These are phyloP conservation scores for Fusarium anthophilum DNA, from an alignment of 2,329 filamentous ascomycete species.

Conservation along the genomic window DNA sequence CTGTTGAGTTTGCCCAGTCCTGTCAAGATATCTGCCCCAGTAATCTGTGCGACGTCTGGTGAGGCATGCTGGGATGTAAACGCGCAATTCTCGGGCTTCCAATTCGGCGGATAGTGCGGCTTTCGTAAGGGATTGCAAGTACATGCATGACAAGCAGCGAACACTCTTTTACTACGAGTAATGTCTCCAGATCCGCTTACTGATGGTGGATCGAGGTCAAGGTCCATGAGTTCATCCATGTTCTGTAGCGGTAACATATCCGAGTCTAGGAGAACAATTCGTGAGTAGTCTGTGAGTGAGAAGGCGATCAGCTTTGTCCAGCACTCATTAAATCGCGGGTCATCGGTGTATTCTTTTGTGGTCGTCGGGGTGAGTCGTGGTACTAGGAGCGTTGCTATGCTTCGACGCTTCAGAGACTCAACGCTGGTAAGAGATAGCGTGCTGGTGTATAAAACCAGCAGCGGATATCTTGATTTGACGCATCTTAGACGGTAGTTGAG, in stretches of 20 bases:
- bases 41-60: neutral
- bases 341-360: constrained; percentile 1
- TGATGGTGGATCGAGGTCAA: neutral
- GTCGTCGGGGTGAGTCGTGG: neutral
- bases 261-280: constrained; percentile 10
- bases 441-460: neutral
- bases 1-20: constrained; percentile 17
- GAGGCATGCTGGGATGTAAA: constrained; percentile 8
- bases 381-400: neutral
- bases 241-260: constrained; percentile 15
- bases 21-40: neutral
- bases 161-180: neutral
- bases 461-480: constrained; percentile 1
- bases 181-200: neutral
- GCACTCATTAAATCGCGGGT: neutral
- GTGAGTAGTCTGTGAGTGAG: neutral
- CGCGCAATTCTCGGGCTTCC: constrained; percentile 14
- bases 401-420: neutral
- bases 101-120: constrained; percentile 5
- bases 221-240: constrained; percentile 22
- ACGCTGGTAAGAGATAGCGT: neutral
- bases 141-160: constrained; percentile 23
- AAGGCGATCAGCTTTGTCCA: constrained; percentile 14
- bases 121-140: constrained; percentile 12
- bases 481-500: constrained; percentile 3